Base-by-base conservation (phyloP, 129 eudicot genomes). In the Mikania micrantha region DNA sequence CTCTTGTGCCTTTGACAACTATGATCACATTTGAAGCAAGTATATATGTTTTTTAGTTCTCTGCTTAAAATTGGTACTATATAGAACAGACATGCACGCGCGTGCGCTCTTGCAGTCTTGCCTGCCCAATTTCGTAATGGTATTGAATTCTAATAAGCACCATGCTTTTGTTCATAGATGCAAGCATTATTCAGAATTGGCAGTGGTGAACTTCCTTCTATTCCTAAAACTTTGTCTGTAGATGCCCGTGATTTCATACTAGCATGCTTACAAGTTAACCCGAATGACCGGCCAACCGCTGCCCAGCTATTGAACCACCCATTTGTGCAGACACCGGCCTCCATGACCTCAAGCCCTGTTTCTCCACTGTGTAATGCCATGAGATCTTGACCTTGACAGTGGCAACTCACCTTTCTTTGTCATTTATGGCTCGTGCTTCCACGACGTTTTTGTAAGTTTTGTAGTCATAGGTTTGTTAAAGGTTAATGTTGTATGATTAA, bases 111-210 rank as follows among this genome's bases (percentile, higher is more conserved):
- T n/a, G n/a, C n/a, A n/a, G n/a, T n/a, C n/a, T n/a, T n/a, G n/a
- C n/a, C n/a, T n/a, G n/a, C n/a, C n/a, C n/a, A n/a, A n/a, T n/a
- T n/a, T n/a, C n/a, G n/a, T n/a, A n/a, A n/a, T n/a, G n/a, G n/a
- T n/a, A n/a, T 64, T 9, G 5, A 31, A 31, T 50, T 65, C 34
- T 73, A 63, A 63, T 8, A 35, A 38, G 58, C 34, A 12, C 29
- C 19, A 0, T 13, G 20, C 17, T 28, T 67, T 39, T 64, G 69
- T 41, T 59, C 31, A 2, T 84, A 90, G 95, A 87, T 87, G 97
- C 91, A 82, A 83, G 97, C 97, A 47, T 70, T 91, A 50, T 91
- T 83, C 74, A 80, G 85, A 73, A 91, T 91, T n/a, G 97, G 97
- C 50, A 69, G 61, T 64, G 95, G 95, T 22, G 84, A 82, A 63